phyloP scores from a whole-genome alignment of 495 filamentous ascomycete species.

The Penicillium argentinense region DNA sequence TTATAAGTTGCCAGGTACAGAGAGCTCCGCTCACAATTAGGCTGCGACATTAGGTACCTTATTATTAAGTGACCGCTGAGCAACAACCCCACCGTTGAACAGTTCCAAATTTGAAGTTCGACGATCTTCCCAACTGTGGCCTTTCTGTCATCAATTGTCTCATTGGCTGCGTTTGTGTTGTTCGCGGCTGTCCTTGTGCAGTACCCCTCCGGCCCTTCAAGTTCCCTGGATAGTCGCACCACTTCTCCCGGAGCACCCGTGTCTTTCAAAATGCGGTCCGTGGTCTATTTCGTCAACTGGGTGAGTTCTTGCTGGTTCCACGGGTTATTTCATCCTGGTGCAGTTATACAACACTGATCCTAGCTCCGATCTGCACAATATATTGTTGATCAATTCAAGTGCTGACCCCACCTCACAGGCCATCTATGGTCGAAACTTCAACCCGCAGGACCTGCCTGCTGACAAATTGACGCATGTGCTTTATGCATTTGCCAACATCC shows the following conservation, averaged over 20 bases:
- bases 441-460: constrained; percentile 83
- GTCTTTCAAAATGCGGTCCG: constrained; percentile 40
- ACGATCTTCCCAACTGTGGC: constrained; percentile 15
- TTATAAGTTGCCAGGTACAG: constrained; percentile 23
- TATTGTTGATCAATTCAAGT: neutral
- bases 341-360: no score
- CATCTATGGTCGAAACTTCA: constrained; percentile 81
- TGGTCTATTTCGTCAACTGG: constrained; percentile 61
- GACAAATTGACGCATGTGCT: constrained; percentile 89
- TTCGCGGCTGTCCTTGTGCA: constrained; percentile 25
- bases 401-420: constrained; percentile 50
- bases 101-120: neutral
- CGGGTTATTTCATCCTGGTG: neutral
- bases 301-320: constrained; percentile 28
- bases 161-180: constrained; percentile 16
- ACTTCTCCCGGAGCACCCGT: constrained; percentile 24
- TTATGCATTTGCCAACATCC: constrained; percentile 86
- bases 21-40: constrained; percentile 24
- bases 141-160: constrained; percentile 13
- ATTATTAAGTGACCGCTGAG: neutral
- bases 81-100: neutral
- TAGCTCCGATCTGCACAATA: no score
- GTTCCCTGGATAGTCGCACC: no score
- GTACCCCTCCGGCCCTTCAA: constrained; percentile 9
- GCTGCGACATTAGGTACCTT: constrained; percentile 33